Evolutionary conservation across 1,284 basidiomycete species (phyloP).

Genomic region (Ceratobasidium sp.): DNA sequence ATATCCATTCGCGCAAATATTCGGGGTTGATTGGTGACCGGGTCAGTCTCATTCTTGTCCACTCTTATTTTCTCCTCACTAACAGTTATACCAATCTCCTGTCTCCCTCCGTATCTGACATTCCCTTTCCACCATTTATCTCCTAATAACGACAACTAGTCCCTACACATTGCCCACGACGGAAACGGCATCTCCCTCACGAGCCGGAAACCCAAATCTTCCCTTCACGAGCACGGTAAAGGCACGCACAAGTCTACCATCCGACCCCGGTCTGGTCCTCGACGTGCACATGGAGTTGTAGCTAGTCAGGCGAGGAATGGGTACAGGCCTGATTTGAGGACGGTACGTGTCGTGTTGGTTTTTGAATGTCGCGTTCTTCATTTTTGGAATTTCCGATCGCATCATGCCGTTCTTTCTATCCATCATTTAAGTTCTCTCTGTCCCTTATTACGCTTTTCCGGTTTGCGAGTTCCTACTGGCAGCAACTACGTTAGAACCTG

Average conservation of each 20-base stretch:
- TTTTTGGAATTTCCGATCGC: constrained; percentile 43
- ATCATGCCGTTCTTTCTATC: not conserved
- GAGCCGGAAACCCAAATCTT: constrained; percentile 76
- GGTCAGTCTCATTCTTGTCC: constrained; percentile 59
- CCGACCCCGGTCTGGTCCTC: constrained; percentile 78
- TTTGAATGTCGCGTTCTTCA: not conserved
- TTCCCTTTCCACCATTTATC: no score
- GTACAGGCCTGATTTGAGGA: constrained; percentile 86
- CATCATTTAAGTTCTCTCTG: no score
- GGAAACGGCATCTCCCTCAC: constrained; percentile 74
- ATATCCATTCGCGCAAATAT: constrained; percentile 89
- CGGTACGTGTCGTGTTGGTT: constrained; percentile 67
- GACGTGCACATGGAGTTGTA: constrained; percentile 80
- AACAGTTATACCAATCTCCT: no score
- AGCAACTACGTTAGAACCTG: constrained; percentile 78
- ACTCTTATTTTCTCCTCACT: not conserved
- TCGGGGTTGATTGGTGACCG: constrained; percentile 88
- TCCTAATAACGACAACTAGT: not conserved
- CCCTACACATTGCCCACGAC: constrained; percentile 57
- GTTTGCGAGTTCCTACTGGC: not conserved
- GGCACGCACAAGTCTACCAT: constrained; percentile 68
- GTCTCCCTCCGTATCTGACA: no score
- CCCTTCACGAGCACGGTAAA: constrained; percentile 67
- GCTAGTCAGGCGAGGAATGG: constrained; percentile 76
- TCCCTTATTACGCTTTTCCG: no score